Base-by-base conservation (phyloP, 2,329 filamentous ascomycete genomes). In the Colletotrichum karsti region DNA sequence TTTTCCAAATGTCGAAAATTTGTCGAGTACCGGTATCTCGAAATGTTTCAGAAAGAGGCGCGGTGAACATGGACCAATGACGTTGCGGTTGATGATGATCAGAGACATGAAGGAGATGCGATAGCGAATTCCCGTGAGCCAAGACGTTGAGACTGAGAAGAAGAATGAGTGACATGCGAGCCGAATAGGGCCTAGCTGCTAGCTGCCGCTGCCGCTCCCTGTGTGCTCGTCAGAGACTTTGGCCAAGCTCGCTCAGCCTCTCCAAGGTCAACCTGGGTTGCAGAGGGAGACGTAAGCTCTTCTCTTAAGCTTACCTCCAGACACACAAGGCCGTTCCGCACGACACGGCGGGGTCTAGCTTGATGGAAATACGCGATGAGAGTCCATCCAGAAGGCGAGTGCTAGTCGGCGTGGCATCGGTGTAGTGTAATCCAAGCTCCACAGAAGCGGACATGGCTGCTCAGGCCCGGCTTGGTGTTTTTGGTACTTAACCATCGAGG, bases 301-400 rank as follows among this genome's bases (percentile, higher is more conserved):
- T 65, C 65, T 68, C 54, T 65, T 65, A 65, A 65, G 65, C 65
- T 68, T 65, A 68, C 61, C 42, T 48, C 37, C 30, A 56, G 51
- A 48, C 41, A 48, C n/a, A 33, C 46, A 54, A 55, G 48, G 20
- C 57, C 35, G 18, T 67, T 12, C 20, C 12, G 26, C 48, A 33
- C 48, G 63, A n/a, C 51, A 48, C 15, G 41, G 42, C 33, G 42
- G 56, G 46, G 42, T 7, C 42, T 51, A 50, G 20, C 44, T 15
- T 30, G 24, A 44, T 57, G 41, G 42, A 28, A 18, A 30, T 39
- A 13, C 28, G 44, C 42, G 44, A 50, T 10, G n/a, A 33, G 22
- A 30, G 57, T 48, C 42, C 20, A 61, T 37, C 33, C 37, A 30
- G 24, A 22, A 39, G 15, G 39, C 41, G 42, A 55, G 28, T 33